Evolutionary conservation across 2,329 filamentous ascomycete genomes (phyloP).

Genomic region (Talaromyces albobiverticillius): DNA sequence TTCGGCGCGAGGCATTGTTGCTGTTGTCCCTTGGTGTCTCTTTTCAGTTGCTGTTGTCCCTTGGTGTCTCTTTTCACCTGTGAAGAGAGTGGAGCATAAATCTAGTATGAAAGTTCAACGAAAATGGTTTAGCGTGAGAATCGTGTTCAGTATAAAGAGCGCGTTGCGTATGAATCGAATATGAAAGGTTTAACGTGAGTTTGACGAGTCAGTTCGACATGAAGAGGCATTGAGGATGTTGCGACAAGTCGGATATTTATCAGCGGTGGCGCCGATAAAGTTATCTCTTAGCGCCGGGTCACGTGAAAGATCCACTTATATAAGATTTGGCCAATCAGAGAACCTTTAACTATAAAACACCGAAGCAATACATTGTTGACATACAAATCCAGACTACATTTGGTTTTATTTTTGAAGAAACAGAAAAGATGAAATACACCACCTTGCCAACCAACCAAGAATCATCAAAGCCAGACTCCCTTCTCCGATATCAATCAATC

Average conservation of each 20-base stretch:
- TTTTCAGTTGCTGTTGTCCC: too few relatives aligned
- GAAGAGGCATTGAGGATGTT: too few relatives aligned
- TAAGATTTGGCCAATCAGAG: background rate
- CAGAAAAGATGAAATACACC: background rate
- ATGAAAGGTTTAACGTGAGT: background rate
- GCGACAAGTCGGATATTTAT: background rate
- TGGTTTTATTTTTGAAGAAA: background rate
- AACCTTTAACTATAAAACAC: background rate
- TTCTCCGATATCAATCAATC: background rate
- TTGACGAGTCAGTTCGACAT: background rate
- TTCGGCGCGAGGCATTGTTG: constrained; percentile 76
- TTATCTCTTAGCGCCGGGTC: background rate
- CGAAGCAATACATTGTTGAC: background rate
- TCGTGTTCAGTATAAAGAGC: too few relatives aligned
- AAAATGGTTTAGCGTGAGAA: too few relatives aligned
- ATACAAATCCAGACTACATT: background rate
- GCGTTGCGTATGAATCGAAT: background rate
- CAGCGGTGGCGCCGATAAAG: background rate
- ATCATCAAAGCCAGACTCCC: background rate
- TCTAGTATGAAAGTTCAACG: too few relatives aligned
- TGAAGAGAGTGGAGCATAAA: background rate
- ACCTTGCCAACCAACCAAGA: background rate
- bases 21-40: background rate
- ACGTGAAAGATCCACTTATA: background rate
- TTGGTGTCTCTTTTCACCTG: too few relatives aligned